phyloP scores from a whole-genome alignment of 768 basidiomycete genomes.

The Chalciporus piperatus region DNA sequence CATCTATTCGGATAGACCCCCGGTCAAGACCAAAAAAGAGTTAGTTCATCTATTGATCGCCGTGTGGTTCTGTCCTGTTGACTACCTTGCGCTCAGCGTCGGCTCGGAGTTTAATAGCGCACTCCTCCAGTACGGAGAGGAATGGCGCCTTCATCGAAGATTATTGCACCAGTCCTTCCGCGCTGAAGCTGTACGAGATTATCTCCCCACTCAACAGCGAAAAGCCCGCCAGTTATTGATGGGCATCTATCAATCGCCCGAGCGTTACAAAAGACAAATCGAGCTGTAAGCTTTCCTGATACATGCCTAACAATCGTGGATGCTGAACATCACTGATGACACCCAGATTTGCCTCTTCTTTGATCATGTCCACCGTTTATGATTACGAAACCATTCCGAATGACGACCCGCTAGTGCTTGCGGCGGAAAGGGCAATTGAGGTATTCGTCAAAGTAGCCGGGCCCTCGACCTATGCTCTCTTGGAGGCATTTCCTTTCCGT shows the following conservation, averaged over 20 bases:
- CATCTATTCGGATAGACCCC: slow-evolving; percentile 39
- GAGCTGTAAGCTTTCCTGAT: slow-evolving; percentile 26
- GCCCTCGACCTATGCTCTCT: slow-evolving; percentile 22
- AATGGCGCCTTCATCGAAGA: slow-evolving; percentile 32
- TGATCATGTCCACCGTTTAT: slow-evolving; percentile 34
- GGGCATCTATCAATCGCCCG: slow-evolving; percentile 22
- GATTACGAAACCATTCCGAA: slow-evolving; percentile 30
- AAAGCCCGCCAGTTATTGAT: slow-evolving; percentile 27
- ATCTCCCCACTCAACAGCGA: slow-evolving; percentile 26
- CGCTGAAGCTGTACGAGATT: slow-evolving; percentile 23
- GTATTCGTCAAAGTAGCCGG: slow-evolving; percentile 24
- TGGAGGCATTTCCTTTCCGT: slow-evolving; percentile 34
- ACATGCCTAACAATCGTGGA: not conserved
- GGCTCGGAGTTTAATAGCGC: slow-evolving; percentile 32
- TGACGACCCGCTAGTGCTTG: slow-evolving; percentile 27
- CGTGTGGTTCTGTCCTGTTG: not conserved
- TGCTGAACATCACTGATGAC: slow-evolving; percentile 1
- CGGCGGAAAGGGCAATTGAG: slow-evolving; percentile 30
- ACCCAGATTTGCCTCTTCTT: slow-evolving; percentile 30
- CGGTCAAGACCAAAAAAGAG: slow-evolving; percentile 27
- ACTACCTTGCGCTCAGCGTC: slow-evolving; percentile 11
- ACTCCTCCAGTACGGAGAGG: slow-evolving; percentile 28
- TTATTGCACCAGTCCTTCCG: slow-evolving; percentile 34
- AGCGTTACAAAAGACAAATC: slow-evolving; percentile 26
- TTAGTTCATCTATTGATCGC: slow-evolving; percentile 5